Evolutionary conservation across 2,329 filamentous ascomycete genomes (phyloP).

Genomic region (Basipetospora sp.): DNA sequence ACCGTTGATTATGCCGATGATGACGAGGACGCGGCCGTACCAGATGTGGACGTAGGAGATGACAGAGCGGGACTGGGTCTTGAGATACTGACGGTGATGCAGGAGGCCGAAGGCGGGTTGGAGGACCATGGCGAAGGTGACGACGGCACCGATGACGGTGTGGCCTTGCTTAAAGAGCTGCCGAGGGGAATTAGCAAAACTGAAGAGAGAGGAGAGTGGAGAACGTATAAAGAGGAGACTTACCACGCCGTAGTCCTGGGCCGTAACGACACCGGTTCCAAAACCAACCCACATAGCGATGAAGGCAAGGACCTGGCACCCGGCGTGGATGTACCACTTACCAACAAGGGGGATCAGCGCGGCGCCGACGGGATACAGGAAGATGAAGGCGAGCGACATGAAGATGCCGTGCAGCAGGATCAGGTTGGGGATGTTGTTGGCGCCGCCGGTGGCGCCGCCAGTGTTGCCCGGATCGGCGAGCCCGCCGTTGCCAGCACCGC

Average conservation of each 20-base stretch:
- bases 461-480: neutral
- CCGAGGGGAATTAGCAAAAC: constrained; percentile 7
- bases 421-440: constrained; percentile 14
- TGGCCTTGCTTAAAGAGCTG: constrained; percentile 40
- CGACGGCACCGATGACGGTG: constrained; percentile 39
- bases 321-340: constrained; percentile 42
- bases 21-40: constrained; percentile 44
- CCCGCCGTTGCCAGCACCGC: neutral
- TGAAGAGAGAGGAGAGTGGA: too few relatives aligned
- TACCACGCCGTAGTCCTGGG: constrained; percentile 27
- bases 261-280: constrained; percentile 37
- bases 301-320: constrained; percentile 39
- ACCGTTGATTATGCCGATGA: constrained; percentile 48
- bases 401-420: constrained; percentile 40
- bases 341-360: constrained; percentile 44
- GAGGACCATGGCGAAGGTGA: constrained; percentile 37
- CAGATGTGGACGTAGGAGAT: constrained; percentile 46
- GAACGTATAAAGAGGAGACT: constrained; percentile 13
- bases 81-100: constrained; percentile 41
- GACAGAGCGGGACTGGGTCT: constrained; percentile 30
- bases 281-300: constrained; percentile 46
- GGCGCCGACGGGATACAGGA: constrained; percentile 46
- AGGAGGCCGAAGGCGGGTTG: constrained; percentile 44
- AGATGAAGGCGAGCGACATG: constrained; percentile 44
- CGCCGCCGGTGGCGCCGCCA: constrained; percentile 5